Evolutionary conservation across 75 land plant species (phyloP).

Genomic region (Isoetes taiwanensis): DNA sequence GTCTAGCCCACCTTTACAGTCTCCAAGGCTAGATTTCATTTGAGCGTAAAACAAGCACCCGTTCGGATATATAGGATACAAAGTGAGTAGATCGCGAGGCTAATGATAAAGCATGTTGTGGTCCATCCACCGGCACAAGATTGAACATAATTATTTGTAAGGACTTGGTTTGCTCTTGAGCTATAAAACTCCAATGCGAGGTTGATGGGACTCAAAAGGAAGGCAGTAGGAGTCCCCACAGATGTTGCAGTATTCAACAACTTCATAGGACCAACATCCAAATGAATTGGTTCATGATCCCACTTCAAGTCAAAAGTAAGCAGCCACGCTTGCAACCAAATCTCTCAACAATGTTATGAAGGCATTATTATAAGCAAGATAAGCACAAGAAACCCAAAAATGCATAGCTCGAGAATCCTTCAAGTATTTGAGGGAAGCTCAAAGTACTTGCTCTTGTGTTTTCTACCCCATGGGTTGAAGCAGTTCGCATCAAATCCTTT

Average conservation of each 20-base stretch:
- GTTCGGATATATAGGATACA: slow-evolving; percentile 52
- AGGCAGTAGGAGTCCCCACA: slow-evolving; percentile 9
- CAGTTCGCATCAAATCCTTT: too few relatives aligned
- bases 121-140: slow-evolving; percentile 34
- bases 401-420: slow-evolving; percentile 47
- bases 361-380: slow-evolving; percentile 52
- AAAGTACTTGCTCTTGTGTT: too few relatives aligned
- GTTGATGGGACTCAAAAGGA: too few relatives aligned
- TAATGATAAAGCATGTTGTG: slow-evolving; percentile 15
- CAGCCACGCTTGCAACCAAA: slow-evolving; percentile 58
- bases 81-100: slow-evolving; percentile 20
- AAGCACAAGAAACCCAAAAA: slow-evolving; percentile 61
- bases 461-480: too few relatives aligned
- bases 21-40: slow-evolving; percentile 9
- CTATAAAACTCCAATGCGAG: too few relatives aligned
- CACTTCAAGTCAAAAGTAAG: slow-evolving; percentile 46
- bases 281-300: slow-evolving; percentile 25
- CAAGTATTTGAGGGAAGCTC: too few relatives aligned
- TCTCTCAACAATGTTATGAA: slow-evolving; percentile 25
- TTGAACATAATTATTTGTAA: slow-evolving; percentile 50
- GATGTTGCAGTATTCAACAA: slow-evolving; percentile 32
- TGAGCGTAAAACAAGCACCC: slow-evolving; percentile 32
- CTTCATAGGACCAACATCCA: slow-evolving; percentile 18
- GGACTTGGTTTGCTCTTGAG: slow-evolving; percentile 21
- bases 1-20: slow-evolving; percentile 9